Percentiles rank a stretch among this genome's conserved stretches.
Conservation (phyloP, 83 land plant genomes). For the Picea mariana region DNA sequence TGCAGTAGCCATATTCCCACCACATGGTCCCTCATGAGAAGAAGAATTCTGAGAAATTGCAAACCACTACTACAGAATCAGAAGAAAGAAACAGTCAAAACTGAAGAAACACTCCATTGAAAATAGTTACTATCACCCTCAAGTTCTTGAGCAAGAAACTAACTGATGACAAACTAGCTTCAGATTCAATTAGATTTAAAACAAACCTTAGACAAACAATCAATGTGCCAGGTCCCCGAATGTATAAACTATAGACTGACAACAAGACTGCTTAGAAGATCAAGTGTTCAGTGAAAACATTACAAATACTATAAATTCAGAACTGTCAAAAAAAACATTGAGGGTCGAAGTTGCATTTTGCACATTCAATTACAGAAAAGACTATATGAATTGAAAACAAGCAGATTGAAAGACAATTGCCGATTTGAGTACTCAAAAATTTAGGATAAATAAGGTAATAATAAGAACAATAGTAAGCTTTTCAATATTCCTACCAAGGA, state of each 20-base stretch:
- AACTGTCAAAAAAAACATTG: neutral
- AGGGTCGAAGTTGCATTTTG: neutral
- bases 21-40: neutral
- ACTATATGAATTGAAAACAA: neutral
- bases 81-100: too few species aligned
- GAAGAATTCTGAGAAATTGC: conserved; percentile 7
- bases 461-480: neutral
- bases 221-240: neutral
- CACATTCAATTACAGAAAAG: neutral
- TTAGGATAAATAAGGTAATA: neutral
- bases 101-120: neutral
- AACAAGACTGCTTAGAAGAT: neutral
- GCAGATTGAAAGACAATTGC: neutral
- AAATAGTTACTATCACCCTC: neutral
- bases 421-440: neutral
- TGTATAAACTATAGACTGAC: neutral
- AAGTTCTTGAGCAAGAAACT: neutral
- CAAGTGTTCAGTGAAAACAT: neutral
- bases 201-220: neutral
- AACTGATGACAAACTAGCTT: neutral
- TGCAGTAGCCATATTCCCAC: neutral
- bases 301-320: neutral
- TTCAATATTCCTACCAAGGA: neutral
- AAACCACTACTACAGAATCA: neutral
- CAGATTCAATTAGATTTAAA: neutral